phyloP scores from a whole-genome alignment of 2,329 filamentous ascomycete species.

The Alternaria consortialis region DNA sequence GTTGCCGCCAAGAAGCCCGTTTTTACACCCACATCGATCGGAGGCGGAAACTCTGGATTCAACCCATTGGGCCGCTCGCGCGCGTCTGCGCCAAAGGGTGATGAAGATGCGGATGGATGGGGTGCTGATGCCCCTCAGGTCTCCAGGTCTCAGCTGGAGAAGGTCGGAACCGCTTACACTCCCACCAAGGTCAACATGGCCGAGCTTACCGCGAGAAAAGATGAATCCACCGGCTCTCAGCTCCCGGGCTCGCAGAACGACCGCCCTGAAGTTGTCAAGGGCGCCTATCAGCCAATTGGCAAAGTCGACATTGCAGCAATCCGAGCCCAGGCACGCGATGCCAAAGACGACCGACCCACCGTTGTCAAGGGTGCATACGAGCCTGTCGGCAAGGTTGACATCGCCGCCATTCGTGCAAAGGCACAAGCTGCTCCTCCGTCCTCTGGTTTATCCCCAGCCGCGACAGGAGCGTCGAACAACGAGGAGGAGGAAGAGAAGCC shows the following conservation, averaged over 20 bases:
- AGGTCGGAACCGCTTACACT: constrained; percentile 90
- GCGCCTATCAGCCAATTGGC: constrained; percentile 90
- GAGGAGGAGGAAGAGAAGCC: constrained; percentile 58
- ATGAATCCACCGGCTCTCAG: constrained; percentile 70
- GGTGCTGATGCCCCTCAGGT: constrained; percentile 92
- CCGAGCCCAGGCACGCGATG: constrained; percentile 71
- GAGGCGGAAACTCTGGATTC: constrained; percentile 64
- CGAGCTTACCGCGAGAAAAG: constrained; percentile 78
- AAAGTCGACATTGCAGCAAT: constrained; percentile 98
- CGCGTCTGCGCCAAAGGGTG: constrained; percentile 61
- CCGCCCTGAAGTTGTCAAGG: constrained; percentile 74
- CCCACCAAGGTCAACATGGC: constrained; percentile 95
- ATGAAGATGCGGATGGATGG: constrained; percentile 88
- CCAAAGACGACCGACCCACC: constrained; percentile 80
- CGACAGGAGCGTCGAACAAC: constrained; percentile 54
- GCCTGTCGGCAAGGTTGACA: constrained; percentile 95
- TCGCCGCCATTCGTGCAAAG: constrained; percentile 87
- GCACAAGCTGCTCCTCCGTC: constrained; percentile 64
- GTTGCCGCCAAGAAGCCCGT: constrained; percentile 87
- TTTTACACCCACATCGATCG: constrained; percentile 79
- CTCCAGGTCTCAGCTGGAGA: constrained; percentile 86
- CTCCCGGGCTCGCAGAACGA: constrained; percentile 59
- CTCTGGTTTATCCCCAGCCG: constrained; percentile 54
- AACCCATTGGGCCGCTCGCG: constrained; percentile 75
- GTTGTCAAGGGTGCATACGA: constrained; percentile 93